Evolutionary conservation across 768 basidiomycete species (phyloP), one percentile per base, ranked within the genome.

Genomic region (Boletus barrowsii): DNA sequence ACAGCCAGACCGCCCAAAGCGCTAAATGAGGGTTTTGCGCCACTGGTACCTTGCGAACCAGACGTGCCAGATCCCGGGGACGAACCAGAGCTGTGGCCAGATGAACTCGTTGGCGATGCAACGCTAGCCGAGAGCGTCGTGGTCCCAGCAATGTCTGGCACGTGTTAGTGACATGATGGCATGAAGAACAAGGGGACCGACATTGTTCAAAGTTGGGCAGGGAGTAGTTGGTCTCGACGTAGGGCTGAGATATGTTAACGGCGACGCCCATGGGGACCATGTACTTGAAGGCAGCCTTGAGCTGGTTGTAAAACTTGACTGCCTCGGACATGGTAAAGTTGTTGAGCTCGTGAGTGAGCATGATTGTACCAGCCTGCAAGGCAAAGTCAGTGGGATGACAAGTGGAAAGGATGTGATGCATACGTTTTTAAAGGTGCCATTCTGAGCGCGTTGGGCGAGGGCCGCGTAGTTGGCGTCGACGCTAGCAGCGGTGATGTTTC

Each of bases 321-420:
- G 83, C 84, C 59, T 80, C 74, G n/a, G 66, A 61, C 84, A 86
- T 84, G 5, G 84, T 85, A 55, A 72, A 83, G 56, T 81, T 81
- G 62, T 81, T 80, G 54, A 84, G 61, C 53, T 86, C 84, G 53
- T 86, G 84, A 5, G 79, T 78, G 51, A 84, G 66, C 47, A 83
- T 73, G 54, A 84, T 82, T 0, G 76, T 74, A 4, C 83, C 83
- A 15, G 40, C 60, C 80, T 81, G 47, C 1, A 9, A 2, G 20
- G 22, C 4, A n/a, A 5, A 11, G 39, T 54, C 30, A 50, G 41
- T 42, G 42, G 1, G 14, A 8, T 10, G 5, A 6, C 10, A 10
- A 9, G 15, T n/a, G 29, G 15, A 4, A 36, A 29, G 6, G 13
- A 13, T 9, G 15, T 11, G 6, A 6, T 5, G 57, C 72, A 32